A percentile compares a stretch with the other conserved stretches of the same genome.
Evolutionary conservation across 768 basidiomycete species (phyloP).

Genomic region (Boletus coccyginus): DNA sequence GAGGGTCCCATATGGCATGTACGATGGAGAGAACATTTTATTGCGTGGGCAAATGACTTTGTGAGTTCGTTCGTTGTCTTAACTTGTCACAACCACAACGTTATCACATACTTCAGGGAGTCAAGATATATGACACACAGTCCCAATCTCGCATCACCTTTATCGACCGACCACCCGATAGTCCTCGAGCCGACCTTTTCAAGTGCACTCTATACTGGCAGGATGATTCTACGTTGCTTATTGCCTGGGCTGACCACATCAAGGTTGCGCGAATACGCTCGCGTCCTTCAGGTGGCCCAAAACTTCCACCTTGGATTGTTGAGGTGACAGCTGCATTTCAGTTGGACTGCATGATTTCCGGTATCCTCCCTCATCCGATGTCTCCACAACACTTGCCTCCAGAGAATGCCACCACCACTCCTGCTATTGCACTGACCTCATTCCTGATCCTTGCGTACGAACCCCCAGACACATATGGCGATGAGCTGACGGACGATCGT

Average conservation of each 20-base stretch:
- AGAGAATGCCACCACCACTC: constrained; percentile 17
- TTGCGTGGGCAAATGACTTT: constrained; percentile 95
- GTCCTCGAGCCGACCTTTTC: constrained; percentile 92
- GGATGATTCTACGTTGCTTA: constrained; percentile 85
- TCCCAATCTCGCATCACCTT: constrained; percentile 77
- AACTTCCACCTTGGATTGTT: constrained; percentile 61
- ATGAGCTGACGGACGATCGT: constrained; percentile 72
- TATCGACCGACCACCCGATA: constrained; percentile 78
- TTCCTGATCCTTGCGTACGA: constrained; percentile 89
- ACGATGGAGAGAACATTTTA: constrained; percentile 80
- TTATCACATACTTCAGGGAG: constrained; percentile 54
- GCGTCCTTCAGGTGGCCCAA: constrained; percentile 47
- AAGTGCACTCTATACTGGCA: constrained; percentile 92
- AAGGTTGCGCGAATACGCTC: constrained; percentile 82
- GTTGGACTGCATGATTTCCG: constrained; percentile 93
- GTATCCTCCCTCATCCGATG: constrained; percentile 76
- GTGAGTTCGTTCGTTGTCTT: constrained; percentile 42
- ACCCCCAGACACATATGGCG: constrained; percentile 64
- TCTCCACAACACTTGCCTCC: constrained; percentile 22
- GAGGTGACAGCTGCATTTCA: constrained; percentile 92
- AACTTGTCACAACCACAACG: neutral
- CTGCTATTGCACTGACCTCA: constrained; percentile 48
- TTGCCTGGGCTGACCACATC: constrained; percentile 93
- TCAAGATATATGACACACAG: constrained; percentile 87
- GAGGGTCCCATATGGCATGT: constrained; percentile 96